Evolutionary conservation across 2,329 filamentous ascomycete genomes (phyloP), one percentile per base, ranked within the genome.

Genomic region (Phyllosticta citriasiana): DNA sequence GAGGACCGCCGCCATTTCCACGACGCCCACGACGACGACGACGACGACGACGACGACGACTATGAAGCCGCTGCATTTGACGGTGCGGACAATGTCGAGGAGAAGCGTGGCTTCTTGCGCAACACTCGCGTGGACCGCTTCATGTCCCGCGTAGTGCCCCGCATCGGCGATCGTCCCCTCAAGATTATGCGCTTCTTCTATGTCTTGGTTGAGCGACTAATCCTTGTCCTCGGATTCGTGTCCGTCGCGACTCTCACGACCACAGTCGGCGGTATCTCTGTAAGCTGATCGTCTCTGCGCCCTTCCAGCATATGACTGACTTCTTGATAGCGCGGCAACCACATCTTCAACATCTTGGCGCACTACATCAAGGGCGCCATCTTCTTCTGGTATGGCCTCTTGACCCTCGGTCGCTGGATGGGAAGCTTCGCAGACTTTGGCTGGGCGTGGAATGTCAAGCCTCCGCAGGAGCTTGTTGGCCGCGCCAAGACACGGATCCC

Each of bases 281-380:
- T 92, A 80, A 82, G 88, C 27, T 81, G 51, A 53, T 35, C 8
- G 30, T 16, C 2, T 12, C 7, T 25, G 47, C 6, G 10, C 2
- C 55, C 19, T 12, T 27, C 51, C n/a, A 24, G 14, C 5, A 12
- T 12, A 53, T 56, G 22, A 59, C 65, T 68, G 35, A 66, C 57
- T 27, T 8, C 25, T 30, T 22, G 24, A 3, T 10, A 91, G 88
- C 86, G 88, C 72, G 87, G 83, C 4, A 73, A 73, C 24, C 79
- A 79, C 2, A 78, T 97, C 62, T 95, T 93, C 78, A 92, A 86
- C 66, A 91, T 93, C 1, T 80, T 97, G 52, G 93, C 93, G 7
- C 93, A 97, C 71, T 96, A 90, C 78, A 86, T 97, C 73, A 97
- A 97, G 73, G 93, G 93, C 54, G 89, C 89, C 3, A 88, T 97